These are phyloP conservation scores for Halenospora varia DNA, from an alignment of 495 filamentous ascomycete genomes.

Conservation along the genomic window DNA sequence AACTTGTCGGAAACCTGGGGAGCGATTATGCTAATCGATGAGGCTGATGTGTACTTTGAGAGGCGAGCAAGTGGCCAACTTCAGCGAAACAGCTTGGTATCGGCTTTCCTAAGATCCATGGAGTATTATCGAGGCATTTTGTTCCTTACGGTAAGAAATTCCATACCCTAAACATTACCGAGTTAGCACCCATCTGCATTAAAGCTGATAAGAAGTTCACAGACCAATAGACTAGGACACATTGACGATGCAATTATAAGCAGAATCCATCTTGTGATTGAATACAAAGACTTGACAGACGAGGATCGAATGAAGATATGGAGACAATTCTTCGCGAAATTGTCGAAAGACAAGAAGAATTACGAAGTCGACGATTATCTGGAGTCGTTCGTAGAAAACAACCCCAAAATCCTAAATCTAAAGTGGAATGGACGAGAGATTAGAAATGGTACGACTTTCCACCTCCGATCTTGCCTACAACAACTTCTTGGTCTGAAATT, in stretches of 20 bases:
- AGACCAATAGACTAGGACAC: constrained; percentile 25
- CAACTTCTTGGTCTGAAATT: background rate
- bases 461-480: background rate
- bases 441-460: constrained; percentile 15
- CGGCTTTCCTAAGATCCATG: constrained; percentile 26
- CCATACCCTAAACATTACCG: too few species aligned
- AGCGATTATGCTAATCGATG: constrained; percentile 24
- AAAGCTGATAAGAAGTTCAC: too few species aligned
- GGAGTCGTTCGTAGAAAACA: background rate
- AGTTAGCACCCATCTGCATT: too few species aligned
- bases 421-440: constrained; percentile 29
- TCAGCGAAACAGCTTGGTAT: constrained; percentile 21
- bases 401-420: constrained; percentile 3
- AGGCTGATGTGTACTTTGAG: constrained; percentile 27
- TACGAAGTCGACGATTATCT: background rate
- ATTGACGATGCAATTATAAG: constrained; percentile 31
- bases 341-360: constrained; percentile 10
- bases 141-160: too few species aligned
- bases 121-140: constrained; percentile 27
- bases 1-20: background rate
- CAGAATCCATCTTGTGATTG: constrained; percentile 23
- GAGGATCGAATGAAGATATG: constrained; percentile 24
- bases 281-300: constrained; percentile 11
- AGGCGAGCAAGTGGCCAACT: constrained; percentile 12
- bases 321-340: constrained; percentile 29